phyloP scores from a whole-genome alignment of 257 asterid genomes.

The Solanum peruvianum region DNA sequence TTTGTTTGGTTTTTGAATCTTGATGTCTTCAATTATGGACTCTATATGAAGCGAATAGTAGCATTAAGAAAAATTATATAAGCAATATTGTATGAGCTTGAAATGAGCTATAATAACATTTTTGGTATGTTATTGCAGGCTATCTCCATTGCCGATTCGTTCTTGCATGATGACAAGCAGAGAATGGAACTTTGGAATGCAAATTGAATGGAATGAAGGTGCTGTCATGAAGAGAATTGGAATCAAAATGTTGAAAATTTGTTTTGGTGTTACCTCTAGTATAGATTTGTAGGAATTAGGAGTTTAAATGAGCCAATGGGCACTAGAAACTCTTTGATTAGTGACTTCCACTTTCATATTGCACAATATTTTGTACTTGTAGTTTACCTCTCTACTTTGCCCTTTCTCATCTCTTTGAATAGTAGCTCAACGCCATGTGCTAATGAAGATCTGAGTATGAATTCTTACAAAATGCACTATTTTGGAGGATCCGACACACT shows the following conservation, averaged over 20 bases:
- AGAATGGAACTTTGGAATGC: not conserved
- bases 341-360: not conserved
- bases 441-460: not conserved
- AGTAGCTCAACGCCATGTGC: not conserved
- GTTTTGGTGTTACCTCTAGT: not conserved
- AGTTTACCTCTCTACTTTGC: not conserved
- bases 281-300: not conserved
- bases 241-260: not conserved
- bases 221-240: not conserved
- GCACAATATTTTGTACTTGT: not conserved
- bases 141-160: slow-evolving; percentile 57
- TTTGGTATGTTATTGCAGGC: slow-evolving; percentile 39
- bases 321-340: not conserved
- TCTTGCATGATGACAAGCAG: slow-evolving; percentile 22
- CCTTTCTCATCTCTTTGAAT: not conserved
- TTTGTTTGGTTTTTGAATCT: not conserved
- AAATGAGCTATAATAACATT: not conserved
- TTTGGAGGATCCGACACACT: not conserved
- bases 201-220: not conserved
- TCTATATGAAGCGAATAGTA: not conserved
- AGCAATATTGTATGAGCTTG: not conserved
- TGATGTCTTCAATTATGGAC: not conserved
- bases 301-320: not conserved
- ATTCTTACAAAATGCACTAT: not conserved
- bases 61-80: not conserved